phyloP scores from a whole-genome alignment of 225 moss, liverwort and hornwort species.

The Climacium dendroides region DNA sequence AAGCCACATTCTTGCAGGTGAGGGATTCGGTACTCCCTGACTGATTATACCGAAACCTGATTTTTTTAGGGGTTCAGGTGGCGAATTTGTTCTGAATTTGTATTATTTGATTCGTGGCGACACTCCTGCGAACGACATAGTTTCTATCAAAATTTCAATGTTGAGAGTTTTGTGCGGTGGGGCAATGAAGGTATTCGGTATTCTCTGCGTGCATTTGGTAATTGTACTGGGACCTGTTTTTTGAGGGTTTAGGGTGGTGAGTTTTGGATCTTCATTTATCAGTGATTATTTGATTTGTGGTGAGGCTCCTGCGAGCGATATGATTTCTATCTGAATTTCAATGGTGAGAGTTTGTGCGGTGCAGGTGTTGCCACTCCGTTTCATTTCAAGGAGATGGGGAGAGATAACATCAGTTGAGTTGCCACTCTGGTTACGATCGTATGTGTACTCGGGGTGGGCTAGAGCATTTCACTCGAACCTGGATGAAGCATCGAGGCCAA shows the following conservation, averaged over 20 bases:
- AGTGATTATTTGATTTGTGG: not conserved
- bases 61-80: not conserved
- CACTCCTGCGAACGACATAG: not conserved
- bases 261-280: not conserved
- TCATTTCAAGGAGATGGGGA: slow-evolving; percentile 87
- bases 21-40: not conserved
- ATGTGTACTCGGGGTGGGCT: slow-evolving; percentile 78
- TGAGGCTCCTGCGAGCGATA: not conserved
- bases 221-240: not conserved
- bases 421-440: slow-evolving; percentile 71
- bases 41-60: not conserved
- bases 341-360: not conserved
- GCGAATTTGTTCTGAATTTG: not conserved
- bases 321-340: not conserved
- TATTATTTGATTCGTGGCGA: not conserved
- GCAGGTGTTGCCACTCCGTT: slow-evolving; percentile 70
- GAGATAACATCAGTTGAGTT: slow-evolving; percentile 69
- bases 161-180: not conserved
- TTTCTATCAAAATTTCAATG: not conserved
- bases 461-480: slow-evolving; percentile 76
- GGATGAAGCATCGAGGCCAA: slow-evolving; percentile 62
- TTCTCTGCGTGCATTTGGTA: not conserved
- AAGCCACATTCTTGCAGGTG: slow-evolving; percentile 52
- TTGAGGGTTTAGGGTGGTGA: not conserved
- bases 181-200: not conserved